Conservation (phyloP, 164 flowering plant genomes). For the Hamamelis virginiana region DNA sequence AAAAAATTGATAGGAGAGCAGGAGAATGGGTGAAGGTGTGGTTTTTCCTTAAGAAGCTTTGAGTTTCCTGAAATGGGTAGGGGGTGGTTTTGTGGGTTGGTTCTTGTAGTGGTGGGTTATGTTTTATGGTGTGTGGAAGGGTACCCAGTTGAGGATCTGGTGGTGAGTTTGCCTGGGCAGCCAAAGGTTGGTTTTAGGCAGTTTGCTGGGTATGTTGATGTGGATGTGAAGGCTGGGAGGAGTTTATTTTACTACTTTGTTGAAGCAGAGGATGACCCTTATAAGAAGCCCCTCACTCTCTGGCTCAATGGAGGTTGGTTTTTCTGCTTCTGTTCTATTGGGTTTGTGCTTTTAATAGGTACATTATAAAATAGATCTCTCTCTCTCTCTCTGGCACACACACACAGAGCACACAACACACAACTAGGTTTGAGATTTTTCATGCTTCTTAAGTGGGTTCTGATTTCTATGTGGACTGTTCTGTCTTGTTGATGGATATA, state of each 20-base stretch:
- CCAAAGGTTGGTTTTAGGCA: constrained; percentile 81
- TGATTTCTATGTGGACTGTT: background rate
- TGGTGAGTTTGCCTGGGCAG: constrained; percentile 77
- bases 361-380: background rate
- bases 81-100: constrained; percentile 23
- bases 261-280: constrained; percentile 66
- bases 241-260: constrained; percentile 94
- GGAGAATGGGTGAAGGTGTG: background rate
- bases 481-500: no score
- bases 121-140: constrained; percentile 40
- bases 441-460: constrained; percentile 1
- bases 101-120: constrained; percentile 22
- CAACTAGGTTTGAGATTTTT: background rate
- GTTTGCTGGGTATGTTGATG: constrained; percentile 84
- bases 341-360: background rate
- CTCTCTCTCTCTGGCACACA: no score
- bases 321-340: background rate
- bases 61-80: constrained; percentile 25
- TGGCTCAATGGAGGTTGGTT: constrained; percentile 96
- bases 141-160: constrained; percentile 73
- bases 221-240: constrained; percentile 73
- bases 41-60: background rate
- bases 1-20: background rate
- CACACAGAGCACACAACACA: no score
- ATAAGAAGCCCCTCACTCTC: constrained; percentile 70